phyloP scores from a whole-genome alignment of 2,329 filamentous ascomycete species.

The Talaromyces funiculosus region DNA sequence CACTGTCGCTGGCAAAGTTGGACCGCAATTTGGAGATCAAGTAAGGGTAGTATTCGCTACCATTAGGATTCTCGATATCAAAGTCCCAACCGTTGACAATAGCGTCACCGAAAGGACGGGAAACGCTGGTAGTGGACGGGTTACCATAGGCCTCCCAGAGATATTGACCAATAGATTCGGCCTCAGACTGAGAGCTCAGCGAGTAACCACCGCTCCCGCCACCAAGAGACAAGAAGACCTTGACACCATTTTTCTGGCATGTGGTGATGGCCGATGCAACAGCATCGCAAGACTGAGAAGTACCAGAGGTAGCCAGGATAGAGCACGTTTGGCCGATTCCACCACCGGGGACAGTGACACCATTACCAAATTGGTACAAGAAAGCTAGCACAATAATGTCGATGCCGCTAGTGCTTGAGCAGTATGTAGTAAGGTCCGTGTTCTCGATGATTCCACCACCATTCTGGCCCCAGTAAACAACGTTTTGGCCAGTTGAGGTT shows the following conservation, averaged over 20 bases:
- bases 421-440: slow-evolving; percentile 26
- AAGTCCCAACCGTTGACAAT: slow-evolving; percentile 52
- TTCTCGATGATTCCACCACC: slow-evolving; percentile 12
- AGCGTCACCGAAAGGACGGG: slow-evolving; percentile 46
- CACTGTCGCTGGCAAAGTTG: slow-evolving; percentile 32
- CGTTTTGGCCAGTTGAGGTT: slow-evolving; percentile 5
- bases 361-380: slow-evolving; percentile 35
- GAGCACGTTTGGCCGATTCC: slow-evolving; percentile 2
- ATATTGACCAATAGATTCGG: slow-evolving; percentile 33
- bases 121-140: slow-evolving; percentile 25
- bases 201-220: slow-evolving; percentile 36
- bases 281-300: slow-evolving; percentile 28
- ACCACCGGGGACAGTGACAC: slow-evolving; percentile 7
- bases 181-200: slow-evolving; percentile 32
- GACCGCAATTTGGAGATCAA: slow-evolving; percentile 45
- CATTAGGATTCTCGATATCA: slow-evolving; percentile 42
- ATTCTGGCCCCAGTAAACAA: slow-evolving; percentile 14
- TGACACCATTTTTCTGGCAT: slow-evolving; percentile 41
- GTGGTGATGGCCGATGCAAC: slow-evolving; percentile 38
- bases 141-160: slow-evolving; percentile 46
- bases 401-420: slow-evolving; percentile 33
- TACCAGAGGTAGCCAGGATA: background rate
- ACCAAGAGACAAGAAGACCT: slow-evolving; percentile 45
- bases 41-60: slow-evolving; percentile 25
- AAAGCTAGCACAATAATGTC: slow-evolving; percentile 44